Evolutionary conservation across 176 grass and related monocot genomes (phyloP), one percentile per base, ranked within the genome.

Genomic region (Musa troglodytarum): DNA sequence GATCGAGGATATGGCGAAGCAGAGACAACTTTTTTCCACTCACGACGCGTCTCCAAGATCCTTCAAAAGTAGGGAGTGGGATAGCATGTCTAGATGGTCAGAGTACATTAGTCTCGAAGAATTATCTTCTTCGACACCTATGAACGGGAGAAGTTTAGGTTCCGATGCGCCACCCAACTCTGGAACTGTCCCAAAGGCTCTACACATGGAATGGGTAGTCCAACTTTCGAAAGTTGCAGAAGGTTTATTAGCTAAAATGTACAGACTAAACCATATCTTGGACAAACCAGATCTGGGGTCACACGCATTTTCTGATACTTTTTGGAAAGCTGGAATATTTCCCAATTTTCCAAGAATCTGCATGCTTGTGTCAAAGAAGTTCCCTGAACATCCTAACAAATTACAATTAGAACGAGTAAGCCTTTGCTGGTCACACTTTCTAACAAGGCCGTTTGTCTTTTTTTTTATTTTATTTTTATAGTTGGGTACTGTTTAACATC

Each of bases 321-420:
- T 99, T 54, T 99, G 95, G 95, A 91, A 99, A 82, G 84, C 88
- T 63, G 90, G 88, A 8, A 87, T 99, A 50, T 80, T 99, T 57
- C 95, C 95, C 0, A 99, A 99, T 78, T 87, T 94, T 52, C 95
- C 95, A 1, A 94, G 91, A 81, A 84, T 99, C 17, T 99, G 95
- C 57, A 73, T 82, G 24, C 80, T 89, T 14, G 56, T 99, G 62
- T 99, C 95, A 2, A 99, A 94, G 84, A 99, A 99, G 71, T 94
- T 99, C 53, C 90, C 95, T 8, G 95, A 99, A 81, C 90, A 99
- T 81, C 95, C 90, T 2, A 91, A 88, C 88, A 99, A 87, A 78
- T 79, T 99, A 81, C 95, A 99, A 76, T 82, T 99, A 63, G 95
- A 99, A 62, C 86, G 74, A 43, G 95, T 90, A 78, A 89, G 78